Conservation (phyloP, 1,284 basidiomycete species). For the Sphagnurus paluster region DNA sequence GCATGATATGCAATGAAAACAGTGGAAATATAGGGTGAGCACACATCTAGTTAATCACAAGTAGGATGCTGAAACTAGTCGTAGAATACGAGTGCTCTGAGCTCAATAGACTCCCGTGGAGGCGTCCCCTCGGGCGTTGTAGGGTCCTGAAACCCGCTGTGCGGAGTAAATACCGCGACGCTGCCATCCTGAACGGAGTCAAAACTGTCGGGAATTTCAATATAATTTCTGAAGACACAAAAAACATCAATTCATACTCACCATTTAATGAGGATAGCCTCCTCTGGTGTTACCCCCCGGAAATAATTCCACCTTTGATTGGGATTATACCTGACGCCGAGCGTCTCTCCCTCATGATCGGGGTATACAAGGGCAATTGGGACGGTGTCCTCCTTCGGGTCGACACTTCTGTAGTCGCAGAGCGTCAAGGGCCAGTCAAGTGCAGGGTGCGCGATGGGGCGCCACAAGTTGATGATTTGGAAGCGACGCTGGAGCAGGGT, state of each 20-base stretch:
- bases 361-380: constrained; percentile 51
- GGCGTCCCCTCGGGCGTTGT: constrained; percentile 50
- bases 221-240: no score
- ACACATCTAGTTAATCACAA: neutral
- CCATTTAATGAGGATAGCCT: constrained; percentile 52
- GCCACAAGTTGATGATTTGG: constrained; percentile 76
- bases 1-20: neutral
- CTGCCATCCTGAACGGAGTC: constrained; percentile 54
- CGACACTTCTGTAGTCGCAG: constrained; percentile 60
- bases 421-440: constrained; percentile 62
- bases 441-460: constrained; percentile 56
- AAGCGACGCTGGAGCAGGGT: constrained; percentile 52
- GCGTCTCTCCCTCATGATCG: constrained; percentile 58
- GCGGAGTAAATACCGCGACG: constrained; percentile 56
- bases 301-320: constrained; percentile 68
- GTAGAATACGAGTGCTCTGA: constrained; percentile 64
- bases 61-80: constrained; percentile 27
- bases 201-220: no score
- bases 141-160: constrained; percentile 58
- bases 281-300: constrained; percentile 59
- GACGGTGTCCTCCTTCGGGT: constrained; percentile 46
- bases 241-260: neutral
- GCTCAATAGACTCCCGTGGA: constrained; percentile 57
- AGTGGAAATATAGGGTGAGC: neutral
- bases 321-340: constrained; percentile 51